Evolutionary conservation across 306 rosid species (phyloP), one percentile per base, ranked within the genome.

Genomic region (Begonia masoniana): DNA sequence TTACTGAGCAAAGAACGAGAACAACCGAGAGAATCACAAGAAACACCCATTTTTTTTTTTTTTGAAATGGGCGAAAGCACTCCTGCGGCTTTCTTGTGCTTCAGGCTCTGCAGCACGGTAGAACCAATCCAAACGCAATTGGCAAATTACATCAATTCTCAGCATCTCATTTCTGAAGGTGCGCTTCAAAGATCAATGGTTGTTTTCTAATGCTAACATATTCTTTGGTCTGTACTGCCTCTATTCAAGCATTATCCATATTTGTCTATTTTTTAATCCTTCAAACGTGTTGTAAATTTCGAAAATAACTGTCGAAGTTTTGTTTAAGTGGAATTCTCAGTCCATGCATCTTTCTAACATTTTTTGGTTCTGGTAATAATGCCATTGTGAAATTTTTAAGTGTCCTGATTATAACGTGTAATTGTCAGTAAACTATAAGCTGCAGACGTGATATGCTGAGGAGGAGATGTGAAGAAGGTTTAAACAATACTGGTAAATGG

Each of bases 151-250:
- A 74, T 76, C 82, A 78, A 62, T 67, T 70, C 70, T 77, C 85
- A 68, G 74, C 84, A 75, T 83, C 66, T 75, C 76, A 65, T 74
- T 61, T 78, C 72, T 79, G 74, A 63, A 85, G 94, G 94, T 76
- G 66, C 39, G 9, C 39, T 31, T 31, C 1, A 3, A 31, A 5
- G 39, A 31, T 6, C 7, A 31, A 31, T 31, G n/a, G 8, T 0
- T 31, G 39, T 31, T 31, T 1, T 0, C 5, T 31, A 7, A 31
- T 6, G 39, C 8, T 31, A 74, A 47, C 26, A 23, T 36, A 64
- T 47, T 59, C 65, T n/a, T 43, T 61, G 24, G 43, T 57, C 19
- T 15, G 15, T 49, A 58, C 51, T 7, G 17, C 64, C 55, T 55
- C 13, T 26, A n/a, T 61, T 31, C 7, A 6, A 31, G 39, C 39